Percentiles rank a stretch among this genome's conserved stretches.
Evolutionary conservation across 495 filamentous ascomycete genomes (phyloP).

Genomic region (Staphylotrichum tortipilum): DNA sequence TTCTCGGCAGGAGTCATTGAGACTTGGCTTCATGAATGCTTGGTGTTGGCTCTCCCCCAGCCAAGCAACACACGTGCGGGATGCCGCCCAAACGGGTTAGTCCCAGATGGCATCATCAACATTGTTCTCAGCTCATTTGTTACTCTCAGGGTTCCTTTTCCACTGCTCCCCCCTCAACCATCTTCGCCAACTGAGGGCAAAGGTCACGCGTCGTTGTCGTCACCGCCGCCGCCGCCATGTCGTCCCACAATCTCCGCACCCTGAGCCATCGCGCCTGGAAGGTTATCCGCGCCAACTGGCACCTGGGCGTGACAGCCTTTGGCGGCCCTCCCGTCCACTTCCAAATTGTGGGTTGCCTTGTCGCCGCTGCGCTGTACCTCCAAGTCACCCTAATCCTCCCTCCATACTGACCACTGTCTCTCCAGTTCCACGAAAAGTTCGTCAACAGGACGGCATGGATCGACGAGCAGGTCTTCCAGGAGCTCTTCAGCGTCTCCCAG

Average conservation of each 20-base stretch:
- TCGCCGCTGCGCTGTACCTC: background rate
- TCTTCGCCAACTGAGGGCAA: too few relatives aligned
- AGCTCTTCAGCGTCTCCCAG: slow-evolving; percentile 73
- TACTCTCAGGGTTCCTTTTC: background rate
- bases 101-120: background rate
- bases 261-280: slow-evolving; percentile 18
- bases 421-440: slow-evolving; percentile 53
- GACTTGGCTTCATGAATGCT: too few relatives aligned
- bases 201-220: too few relatives aligned
- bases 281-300: slow-evolving; percentile 46
- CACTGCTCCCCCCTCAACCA: too few relatives aligned
- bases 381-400: too few relatives aligned
- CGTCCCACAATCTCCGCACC: background rate
- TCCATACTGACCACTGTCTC: background rate
- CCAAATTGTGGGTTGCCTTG: slow-evolving; percentile 45
- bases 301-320: slow-evolving; percentile 63
- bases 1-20: too few relatives aligned
- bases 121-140: background rate
- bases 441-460: slow-evolving; percentile 63
- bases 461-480: slow-evolving; percentile 72
- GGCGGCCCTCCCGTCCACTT: slow-evolving; percentile 68
- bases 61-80: too few relatives aligned
- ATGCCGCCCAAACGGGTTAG: too few relatives aligned
- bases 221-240: background rate
- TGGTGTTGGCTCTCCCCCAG: too few relatives aligned